phyloP scores from a whole-genome alignment of 805 yeast genomes.

The Millerozyma miso region DNA sequence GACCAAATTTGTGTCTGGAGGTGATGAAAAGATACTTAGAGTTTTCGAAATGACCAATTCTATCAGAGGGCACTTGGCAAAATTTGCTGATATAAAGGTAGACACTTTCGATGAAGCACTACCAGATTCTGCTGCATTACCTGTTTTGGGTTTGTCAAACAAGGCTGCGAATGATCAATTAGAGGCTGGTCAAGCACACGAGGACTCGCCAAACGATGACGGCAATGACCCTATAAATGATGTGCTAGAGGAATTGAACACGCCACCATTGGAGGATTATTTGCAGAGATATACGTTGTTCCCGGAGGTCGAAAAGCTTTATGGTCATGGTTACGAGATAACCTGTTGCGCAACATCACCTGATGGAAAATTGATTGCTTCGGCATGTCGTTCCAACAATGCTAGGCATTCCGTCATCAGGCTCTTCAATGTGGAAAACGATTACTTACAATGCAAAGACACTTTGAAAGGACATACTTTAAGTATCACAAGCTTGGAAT shows the following conservation, averaged over 20 bases:
- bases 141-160: slow-evolving; percentile 90
- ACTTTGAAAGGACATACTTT: slow-evolving; percentile 67
- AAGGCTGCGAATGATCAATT: slow-evolving; percentile 63
- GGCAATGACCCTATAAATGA: slow-evolving; percentile 35
- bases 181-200: slow-evolving; percentile 37
- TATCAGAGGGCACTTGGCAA: slow-evolving; percentile 58
- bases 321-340: slow-evolving; percentile 97
- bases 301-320: slow-evolving; percentile 92
- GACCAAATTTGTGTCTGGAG: slow-evolving; percentile 80
- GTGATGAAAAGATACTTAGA: slow-evolving; percentile 90
- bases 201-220: slow-evolving; percentile 36
- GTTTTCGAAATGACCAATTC: slow-evolving; percentile 85
- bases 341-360: slow-evolving; percentile 72
- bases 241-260: slow-evolving; percentile 39
- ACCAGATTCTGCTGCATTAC: slow-evolving; percentile 85
- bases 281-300: slow-evolving; percentile 87
- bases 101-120: slow-evolving; percentile 25
- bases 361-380: slow-evolving; percentile 62
- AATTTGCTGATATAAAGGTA: slow-evolving; percentile 44
- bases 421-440: slow-evolving; percentile 58
- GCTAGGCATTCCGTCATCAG: slow-evolving; percentile 83
- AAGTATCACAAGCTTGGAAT: slow-evolving; percentile 79
- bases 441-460: slow-evolving; percentile 44
- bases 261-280: slow-evolving; percentile 86
- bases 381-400: slow-evolving; percentile 88